Evolutionary conservation across 208 protist genomes (phyloP), one percentile per base, ranked within the genome.

Genomic region (Trypanosoma boissoni): DNA sequence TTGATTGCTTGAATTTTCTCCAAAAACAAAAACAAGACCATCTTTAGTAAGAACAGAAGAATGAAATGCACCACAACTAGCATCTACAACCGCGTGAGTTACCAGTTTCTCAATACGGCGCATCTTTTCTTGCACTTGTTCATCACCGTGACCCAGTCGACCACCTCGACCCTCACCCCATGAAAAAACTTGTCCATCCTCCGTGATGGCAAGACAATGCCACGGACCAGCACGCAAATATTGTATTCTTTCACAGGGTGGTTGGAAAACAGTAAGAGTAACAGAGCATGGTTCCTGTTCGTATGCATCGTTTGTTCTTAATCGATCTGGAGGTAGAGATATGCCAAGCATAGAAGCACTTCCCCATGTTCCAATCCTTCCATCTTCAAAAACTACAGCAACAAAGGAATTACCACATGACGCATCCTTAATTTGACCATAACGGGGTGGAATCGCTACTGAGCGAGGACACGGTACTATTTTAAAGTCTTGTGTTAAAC

Each of bases 1-100:
- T 69, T 90, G 81, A 4, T 74, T 68, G 54, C 75, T 57, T 10
- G 53, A 37, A 58, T 89, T 90, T 23, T 82, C 72, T 34, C 88
- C 88, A 61, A 83, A 94, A 34, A 76, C 75, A 64, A 76, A 84
- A n/a, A 94, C 72, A 34, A 60, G 18, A 14, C 88, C 88, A 7
- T 69, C 53, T 42, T 51, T 66, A 16, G 83, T 84, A 10, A 94
- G 50, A 21, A 84, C 78, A 16, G 72, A 73, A 24, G 74, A 83
- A 70, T 91, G 83, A 28, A 64, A 55, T 44, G 42, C 46, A 12
- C 84, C 86, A 54, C 83, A 91, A 42, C 76, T 80, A 21, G 67
- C 88, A 50, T 76, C 72, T 10, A 86, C 62, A 16, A 83, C 72
- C 41, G 73, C 58, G 54, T 63, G 61, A 8, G 51, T 39, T 0